These are phyloP conservation scores for Pterocarpus santalinus DNA, from an alignment of 306 rosid genomes.

Conservation along the genomic window DNA sequence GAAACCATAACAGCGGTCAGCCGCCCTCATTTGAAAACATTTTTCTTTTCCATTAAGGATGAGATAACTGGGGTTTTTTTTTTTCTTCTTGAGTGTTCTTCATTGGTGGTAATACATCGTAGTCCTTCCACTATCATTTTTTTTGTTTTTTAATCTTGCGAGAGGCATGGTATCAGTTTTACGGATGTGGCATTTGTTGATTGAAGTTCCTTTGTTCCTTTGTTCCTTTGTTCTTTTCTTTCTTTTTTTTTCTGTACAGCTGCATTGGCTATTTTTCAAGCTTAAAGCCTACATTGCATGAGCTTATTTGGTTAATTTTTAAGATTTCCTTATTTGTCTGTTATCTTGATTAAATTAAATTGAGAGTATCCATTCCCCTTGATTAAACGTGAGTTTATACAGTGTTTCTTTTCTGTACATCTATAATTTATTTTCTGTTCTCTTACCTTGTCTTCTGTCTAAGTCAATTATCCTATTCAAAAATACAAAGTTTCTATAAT, in stretches of 20 bases:
- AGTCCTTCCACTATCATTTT: neutral
- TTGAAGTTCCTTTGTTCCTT: neutral
- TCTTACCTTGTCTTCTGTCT: neutral
- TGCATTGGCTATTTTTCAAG: slow-evolving; percentile 26
- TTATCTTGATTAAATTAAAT: neutral
- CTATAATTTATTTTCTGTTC: neutral
- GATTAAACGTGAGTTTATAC: slow-evolving; percentile 1
- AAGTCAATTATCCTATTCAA: slow-evolving; percentile 7
- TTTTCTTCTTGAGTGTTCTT: neutral
- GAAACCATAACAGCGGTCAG: neutral
- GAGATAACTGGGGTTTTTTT: neutral
- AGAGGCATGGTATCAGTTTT: neutral
- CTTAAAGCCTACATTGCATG: neutral
- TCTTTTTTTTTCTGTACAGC: neutral
- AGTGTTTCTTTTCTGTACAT: slow-evolving; percentile 2
- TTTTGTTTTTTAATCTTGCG: neutral
- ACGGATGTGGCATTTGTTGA: slow-evolving; percentile 10
- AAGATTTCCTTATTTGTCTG: neutral
- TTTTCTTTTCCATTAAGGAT: no score
- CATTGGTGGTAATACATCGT: neutral
- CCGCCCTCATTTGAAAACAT: neutral
- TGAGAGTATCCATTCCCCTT: neutral
- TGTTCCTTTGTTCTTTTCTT: neutral
- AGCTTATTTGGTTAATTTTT: slow-evolving; percentile 25
- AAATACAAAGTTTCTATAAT: neutral